Base-by-base conservation (phyloP, 177 flowering plant species). In the Vitis hybrid region DNA sequence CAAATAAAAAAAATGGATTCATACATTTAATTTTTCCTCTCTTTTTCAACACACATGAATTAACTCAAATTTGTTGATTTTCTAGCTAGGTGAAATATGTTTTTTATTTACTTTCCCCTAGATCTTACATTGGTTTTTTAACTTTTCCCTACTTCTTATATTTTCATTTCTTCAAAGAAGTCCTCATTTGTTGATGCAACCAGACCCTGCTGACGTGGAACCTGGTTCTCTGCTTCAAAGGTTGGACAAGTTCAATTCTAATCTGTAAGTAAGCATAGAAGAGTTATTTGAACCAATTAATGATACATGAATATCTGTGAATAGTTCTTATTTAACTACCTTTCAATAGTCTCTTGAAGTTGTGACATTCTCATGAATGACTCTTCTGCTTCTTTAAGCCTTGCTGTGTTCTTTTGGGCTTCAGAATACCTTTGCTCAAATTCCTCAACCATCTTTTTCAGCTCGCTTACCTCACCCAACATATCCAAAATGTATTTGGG, bases 181-280 rank as follows among this genome's bases (percentile, higher is more conserved):
- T 85, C 88, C 58, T 86, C 87, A 68, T 77, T 82, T 61, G 75
- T 63, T 67, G 94, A 80, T 71, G 85, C 83, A 69, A 74, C 93
- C 77, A 91, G 72, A 63, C 91, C 92, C 76, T 91, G 89, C 68
- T 93, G 95, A 45, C 97, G 89, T 34, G 91, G 87, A 69, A 93
- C 92, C 76, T 91, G 93, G 80, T 90, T 91, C 83, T 93, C 98
- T 15, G 94, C 81, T 79, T 91, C 97, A 49, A 26, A 90, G 78
- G 79, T 82, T 91, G 54, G 95, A 90, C 73, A 91, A 58, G 70
- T 82, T 87, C 71, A 72, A 65, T 77, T 91, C 90, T 57, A 91
- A 78, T 75, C 98, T 93, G 87, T 72, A 65, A 19, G 56, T 49
- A 17, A 74, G 45, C 11, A 64, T 48, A 70, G 2, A 56, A 45